phyloP scores from a whole-genome alignment of 2,329 filamentous ascomycete species.

The Fusarium annulatum region DNA sequence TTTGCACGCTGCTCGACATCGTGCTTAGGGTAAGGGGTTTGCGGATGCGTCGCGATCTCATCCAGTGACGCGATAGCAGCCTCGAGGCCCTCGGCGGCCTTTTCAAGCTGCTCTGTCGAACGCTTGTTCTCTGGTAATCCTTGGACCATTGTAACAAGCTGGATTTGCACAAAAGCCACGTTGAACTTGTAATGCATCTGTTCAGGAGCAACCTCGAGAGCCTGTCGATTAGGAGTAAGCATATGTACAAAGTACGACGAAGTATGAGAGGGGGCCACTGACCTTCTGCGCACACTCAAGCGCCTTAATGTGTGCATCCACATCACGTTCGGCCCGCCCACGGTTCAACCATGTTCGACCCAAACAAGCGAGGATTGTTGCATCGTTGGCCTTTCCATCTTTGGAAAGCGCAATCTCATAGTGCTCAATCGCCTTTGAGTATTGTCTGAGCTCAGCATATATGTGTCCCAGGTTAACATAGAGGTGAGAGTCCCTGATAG shows the following conservation, averaged over 20 bases:
- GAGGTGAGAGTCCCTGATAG: slow-evolving; percentile 86
- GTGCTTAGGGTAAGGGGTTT: slow-evolving; percentile 87
- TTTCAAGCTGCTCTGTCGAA: slow-evolving; percentile 81
- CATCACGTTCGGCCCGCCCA: slow-evolving; percentile 71
- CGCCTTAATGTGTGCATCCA: slow-evolving; percentile 67
- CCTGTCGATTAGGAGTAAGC: slow-evolving; percentile 57
- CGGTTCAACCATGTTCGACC: slow-evolving; percentile 88
- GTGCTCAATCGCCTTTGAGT: slow-evolving; percentile 89
- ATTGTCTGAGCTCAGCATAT: slow-evolving; percentile 91
- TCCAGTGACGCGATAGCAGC: slow-evolving; percentile 81
- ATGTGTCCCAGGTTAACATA: slow-evolving; percentile 95
- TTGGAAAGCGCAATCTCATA: slow-evolving; percentile 88
- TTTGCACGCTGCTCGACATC: slow-evolving; percentile 95
- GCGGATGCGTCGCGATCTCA: slow-evolving; percentile 69
- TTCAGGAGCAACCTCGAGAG: slow-evolving; percentile 81
- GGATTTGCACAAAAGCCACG: slow-evolving; percentile 96
- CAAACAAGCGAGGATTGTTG: slow-evolving; percentile 84
- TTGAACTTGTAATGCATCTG: slow-evolving; percentile 97
- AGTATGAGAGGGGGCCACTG: slow-evolving; percentile 38
- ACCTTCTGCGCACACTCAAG: slow-evolving; percentile 73
- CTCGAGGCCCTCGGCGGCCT: slow-evolving; percentile 83
- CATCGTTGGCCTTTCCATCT: slow-evolving; percentile 78
- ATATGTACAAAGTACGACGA: background rate
- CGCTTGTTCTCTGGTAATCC: slow-evolving; percentile 79
- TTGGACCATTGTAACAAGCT: slow-evolving; percentile 86